Evolutionary conservation across 2,329 filamentous ascomycete species (phyloP).

Genomic region (Colletotrichum lini): DNA sequence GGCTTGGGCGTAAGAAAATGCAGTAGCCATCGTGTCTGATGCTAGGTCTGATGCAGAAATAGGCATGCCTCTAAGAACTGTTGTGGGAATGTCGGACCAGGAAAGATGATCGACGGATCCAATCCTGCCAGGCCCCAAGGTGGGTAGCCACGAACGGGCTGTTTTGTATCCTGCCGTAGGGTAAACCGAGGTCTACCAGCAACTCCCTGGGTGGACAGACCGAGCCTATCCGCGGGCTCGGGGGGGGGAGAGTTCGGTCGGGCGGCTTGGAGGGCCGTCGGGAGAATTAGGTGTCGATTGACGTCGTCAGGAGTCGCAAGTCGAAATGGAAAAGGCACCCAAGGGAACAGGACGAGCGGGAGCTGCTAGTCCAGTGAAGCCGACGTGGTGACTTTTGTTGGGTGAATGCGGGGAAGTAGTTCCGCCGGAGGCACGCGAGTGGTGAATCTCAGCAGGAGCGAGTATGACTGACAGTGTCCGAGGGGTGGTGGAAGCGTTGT

Average conservation of each 20-base stretch:
- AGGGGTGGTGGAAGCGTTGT: constrained; percentile 23
- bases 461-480: constrained; percentile 3
- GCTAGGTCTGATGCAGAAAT: constrained; percentile 33
- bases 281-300: constrained; percentile 10
- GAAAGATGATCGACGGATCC: constrained; percentile 37
- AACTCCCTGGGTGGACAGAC: constrained; percentile 45
- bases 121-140: constrained; percentile 38
- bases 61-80: constrained; percentile 38
- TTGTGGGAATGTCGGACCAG: constrained; percentile 30
- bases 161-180: constrained; percentile 22
- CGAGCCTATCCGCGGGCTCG: constrained; percentile 54
- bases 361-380: constrained; percentile 20
- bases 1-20: constrained; percentile 96
- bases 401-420: constrained; percentile 28
- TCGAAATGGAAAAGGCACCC: neutral
- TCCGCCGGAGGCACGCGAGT: constrained; percentile 23
- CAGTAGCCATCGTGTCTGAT: constrained; percentile 62
- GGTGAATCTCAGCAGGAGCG: constrained; percentile 13
- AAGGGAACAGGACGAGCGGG: constrained; percentile 14
- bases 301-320: constrained; percentile 14
- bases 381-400: neutral
- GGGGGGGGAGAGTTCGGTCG: constrained; percentile 8
- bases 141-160: constrained; percentile 31
- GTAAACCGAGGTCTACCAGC: constrained; percentile 35
- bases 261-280: constrained; percentile 15